Conservation (phyloP, 73 alveolate genomes). For the Uronychia binucleata region DNA sequence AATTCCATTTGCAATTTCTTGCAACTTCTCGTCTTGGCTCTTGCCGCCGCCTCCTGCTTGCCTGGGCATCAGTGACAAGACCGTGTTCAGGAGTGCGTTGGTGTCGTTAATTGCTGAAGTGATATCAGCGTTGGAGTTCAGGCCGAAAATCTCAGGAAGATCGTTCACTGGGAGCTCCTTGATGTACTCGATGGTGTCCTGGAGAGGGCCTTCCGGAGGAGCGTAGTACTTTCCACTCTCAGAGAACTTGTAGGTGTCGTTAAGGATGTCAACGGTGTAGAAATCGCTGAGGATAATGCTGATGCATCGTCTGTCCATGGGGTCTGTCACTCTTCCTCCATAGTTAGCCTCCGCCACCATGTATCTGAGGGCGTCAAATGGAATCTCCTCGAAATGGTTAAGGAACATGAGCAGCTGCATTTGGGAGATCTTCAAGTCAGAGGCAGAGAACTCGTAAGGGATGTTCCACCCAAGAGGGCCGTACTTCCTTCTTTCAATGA, state of each 20-base stretch:
- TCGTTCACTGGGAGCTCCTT: slow-evolving; percentile 90
- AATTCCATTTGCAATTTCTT: slow-evolving; percentile 88
- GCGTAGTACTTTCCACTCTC: slow-evolving; percentile 84
- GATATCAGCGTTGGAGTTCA: slow-evolving; percentile 99
- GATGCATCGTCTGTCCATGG: slow-evolving; percentile 97
- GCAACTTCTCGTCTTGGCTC: slow-evolving; percentile 93
- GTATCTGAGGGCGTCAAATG: slow-evolving; percentile 98
- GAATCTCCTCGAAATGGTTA: slow-evolving; percentile 93
- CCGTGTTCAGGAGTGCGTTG: slow-evolving; percentile 78
- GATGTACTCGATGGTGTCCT: slow-evolving; percentile 86
- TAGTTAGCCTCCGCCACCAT: slow-evolving; percentile 99
- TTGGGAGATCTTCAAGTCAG: slow-evolving; percentile 87
- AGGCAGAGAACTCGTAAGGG: slow-evolving; percentile 98
- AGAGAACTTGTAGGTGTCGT: slow-evolving; percentile 89
- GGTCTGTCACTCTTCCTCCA: slow-evolving; percentile 99
- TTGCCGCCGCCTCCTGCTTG: slow-evolving; percentile 94
- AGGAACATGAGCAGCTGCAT: slow-evolving; percentile 84
- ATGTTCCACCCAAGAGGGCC: slow-evolving; percentile 99
- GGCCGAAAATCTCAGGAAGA: slow-evolving; percentile 98
- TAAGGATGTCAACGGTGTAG: slow-evolving; percentile 93
- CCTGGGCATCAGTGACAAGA: slow-evolving; percentile 94
- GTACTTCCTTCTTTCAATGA: slow-evolving; percentile 99
- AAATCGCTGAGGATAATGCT: slow-evolving; percentile 87
- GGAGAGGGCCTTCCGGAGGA: slow-evolving; percentile 90
- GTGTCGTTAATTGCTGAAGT: slow-evolving; percentile 99